Conservation (phyloP, 2,329 filamentous ascomycete species). For the Diaporthe amygdali region DNA sequence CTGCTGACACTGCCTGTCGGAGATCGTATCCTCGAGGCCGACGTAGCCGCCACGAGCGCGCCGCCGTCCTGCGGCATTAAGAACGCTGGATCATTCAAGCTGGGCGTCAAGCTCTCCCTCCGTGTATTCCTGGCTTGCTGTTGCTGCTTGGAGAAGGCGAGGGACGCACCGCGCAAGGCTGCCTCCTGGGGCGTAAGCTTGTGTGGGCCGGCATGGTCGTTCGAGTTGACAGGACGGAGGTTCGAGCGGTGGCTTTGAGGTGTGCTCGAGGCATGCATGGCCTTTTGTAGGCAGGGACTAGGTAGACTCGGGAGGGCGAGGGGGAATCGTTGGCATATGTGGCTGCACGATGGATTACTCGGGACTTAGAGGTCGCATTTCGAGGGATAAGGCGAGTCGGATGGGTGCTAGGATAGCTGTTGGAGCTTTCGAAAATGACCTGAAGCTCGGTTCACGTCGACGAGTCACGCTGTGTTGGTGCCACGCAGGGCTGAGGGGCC, state of each 20-base stretch:
- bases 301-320: background rate
- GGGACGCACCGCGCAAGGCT: conserved; percentile 58
- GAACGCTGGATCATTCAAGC: conserved; percentile 24
- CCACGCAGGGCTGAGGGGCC: background rate
- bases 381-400: background rate
- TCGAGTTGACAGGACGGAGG: background rate
- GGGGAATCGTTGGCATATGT: background rate
- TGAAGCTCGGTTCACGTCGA: background rate
- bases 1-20: conserved; percentile 17
- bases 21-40: conserved; percentile 41
- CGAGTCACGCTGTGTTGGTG: background rate
- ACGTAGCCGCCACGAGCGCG: conserved; percentile 51
- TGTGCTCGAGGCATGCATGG: conserved; percentile 18
- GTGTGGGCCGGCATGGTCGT: conserved; percentile 3
- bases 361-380: background rate
- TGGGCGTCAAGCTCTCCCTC: conserved; percentile 15
- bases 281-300: background rate
- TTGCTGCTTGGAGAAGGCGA: conserved; percentile 55
- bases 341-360: background rate
- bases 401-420: background rate
- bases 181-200: conserved; percentile 34
- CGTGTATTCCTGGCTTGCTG: background rate
- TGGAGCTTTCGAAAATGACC: background rate
- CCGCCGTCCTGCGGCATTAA: conserved; percentile 36
- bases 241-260: conserved; percentile 4